These are phyloP conservation scores for Ceratocystis albifundus DNA, from an alignment of 2,329 filamentous ascomycete genomes.

Conservation along the genomic window DNA sequence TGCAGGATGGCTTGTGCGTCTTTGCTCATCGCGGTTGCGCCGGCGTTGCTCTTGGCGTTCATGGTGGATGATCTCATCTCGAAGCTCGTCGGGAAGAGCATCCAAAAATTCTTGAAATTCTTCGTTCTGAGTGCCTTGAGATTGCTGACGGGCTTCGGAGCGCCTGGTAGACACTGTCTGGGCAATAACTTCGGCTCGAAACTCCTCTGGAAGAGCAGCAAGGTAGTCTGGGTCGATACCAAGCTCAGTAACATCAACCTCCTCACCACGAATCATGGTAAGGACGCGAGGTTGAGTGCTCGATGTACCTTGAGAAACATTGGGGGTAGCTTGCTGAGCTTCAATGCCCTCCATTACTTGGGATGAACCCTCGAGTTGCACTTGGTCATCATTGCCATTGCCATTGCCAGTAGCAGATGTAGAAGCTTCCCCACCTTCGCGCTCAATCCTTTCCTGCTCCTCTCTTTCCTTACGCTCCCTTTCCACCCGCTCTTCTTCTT, in stretches of 20 bases:
- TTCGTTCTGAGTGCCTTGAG: conserved; percentile 63
- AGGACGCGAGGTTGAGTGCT: conserved; percentile 44
- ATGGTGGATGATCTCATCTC: conserved; percentile 79
- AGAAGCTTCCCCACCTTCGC: conserved; percentile 32
- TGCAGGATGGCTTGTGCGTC: conserved; percentile 49
- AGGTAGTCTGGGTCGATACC: conserved; percentile 93
- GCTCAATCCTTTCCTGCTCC: conserved; percentile 11
- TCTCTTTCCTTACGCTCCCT: conserved; percentile 51
- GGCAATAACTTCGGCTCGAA: conserved; percentile 91
- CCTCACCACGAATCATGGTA: conserved; percentile 73
- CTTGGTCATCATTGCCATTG: background rate
- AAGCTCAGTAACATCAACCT: conserved; percentile 85
- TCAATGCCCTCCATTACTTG: conserved; percentile 67
- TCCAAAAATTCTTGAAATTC: conserved; percentile 91
- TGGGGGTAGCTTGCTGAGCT: conserved; percentile 33
- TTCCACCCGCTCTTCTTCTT: conserved; percentile 48
- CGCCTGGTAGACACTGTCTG: conserved; percentile 75
- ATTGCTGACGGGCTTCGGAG: conserved; percentile 58
- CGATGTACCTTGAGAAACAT: conserved; percentile 26
- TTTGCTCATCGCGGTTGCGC: conserved; percentile 70
- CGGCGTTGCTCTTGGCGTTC: conserved; percentile 82
- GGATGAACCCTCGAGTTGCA: background rate
- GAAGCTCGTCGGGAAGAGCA: conserved; percentile 79
- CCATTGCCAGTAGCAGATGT: conserved; percentile 31
- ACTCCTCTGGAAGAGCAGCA: conserved; percentile 91